Percentiles rank a stretch among this genome's conserved stretches.
Evolutionary conservation across 1,139 yeast species (phyloP).

Genomic region (Pichia terricola): DNA sequence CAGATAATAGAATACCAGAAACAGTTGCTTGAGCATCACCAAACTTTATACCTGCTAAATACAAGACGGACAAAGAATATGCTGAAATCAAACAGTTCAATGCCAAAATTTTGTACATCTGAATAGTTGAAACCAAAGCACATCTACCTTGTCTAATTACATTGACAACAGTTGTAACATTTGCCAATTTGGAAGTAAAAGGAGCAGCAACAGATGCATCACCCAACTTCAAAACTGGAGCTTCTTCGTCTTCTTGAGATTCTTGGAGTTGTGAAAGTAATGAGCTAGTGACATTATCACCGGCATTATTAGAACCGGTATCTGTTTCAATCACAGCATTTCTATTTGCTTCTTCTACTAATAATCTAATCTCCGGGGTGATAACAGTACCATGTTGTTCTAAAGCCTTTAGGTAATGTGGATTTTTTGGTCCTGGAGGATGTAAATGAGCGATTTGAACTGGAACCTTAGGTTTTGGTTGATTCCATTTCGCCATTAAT

Average conservation of each 20-base stretch:
- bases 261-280: conserved; percentile 62
- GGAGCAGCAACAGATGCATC: conserved; percentile 99
- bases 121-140: conserved; percentile 94
- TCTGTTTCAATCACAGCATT: conserved; percentile 15
- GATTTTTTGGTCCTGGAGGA: conserved; percentile 92
- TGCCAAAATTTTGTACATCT: conserved; percentile 97
- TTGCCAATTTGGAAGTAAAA: conserved; percentile 86
- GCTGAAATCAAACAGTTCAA: conserved; percentile 96
- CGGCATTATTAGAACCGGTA: conserved; percentile 10
- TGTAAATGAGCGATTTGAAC: conserved; percentile 80
- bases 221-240: conserved; percentile 89
- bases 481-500: conserved; percentile 71
- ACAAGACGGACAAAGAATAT: conserved; percentile 85
- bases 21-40: conserved; percentile 97
- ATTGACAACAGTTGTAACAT: conserved; percentile 87
- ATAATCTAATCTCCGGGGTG: conserved; percentile 54
- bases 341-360: conserved; percentile 43
- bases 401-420: conserved; percentile 77
- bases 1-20: conserved; percentile 82
- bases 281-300: conserved; percentile 38
- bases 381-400: conserved; percentile 73
- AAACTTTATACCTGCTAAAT: conserved; percentile 94
- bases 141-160: conserved; percentile 98
- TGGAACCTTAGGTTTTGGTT: conserved; percentile 84
- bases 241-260: conserved; percentile 60